Evolutionary conservation across 148 eudicot species (phyloP).

Genomic region (Limonium bicolor): DNA sequence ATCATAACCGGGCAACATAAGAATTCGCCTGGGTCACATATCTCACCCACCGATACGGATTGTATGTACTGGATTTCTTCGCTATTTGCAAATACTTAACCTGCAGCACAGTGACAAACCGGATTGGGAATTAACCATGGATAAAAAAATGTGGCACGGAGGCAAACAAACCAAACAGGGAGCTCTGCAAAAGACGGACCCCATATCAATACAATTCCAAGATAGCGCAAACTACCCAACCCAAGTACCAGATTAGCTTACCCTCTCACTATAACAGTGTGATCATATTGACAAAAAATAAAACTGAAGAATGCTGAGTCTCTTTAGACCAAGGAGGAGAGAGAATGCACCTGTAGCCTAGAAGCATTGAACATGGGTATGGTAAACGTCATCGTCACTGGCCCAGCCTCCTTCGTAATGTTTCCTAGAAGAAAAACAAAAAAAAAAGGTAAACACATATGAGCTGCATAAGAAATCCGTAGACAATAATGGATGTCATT

Average conservation of each 20-base stretch:
- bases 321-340: no score
- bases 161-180: background rate
- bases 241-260: no score
- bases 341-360: slow-evolving; percentile 61
- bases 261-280: no score
- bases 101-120: slow-evolving; percentile 23
- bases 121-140: no score
- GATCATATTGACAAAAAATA: background rate
- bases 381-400: slow-evolving; percentile 93
- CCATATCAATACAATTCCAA: no score
- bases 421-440: slow-evolving; percentile 34
- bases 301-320: no score
- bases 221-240: no score
- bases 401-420: slow-evolving; percentile 93
- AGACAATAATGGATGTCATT: background rate
- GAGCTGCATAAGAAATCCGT: background rate
- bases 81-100: slow-evolving; percentile 79
- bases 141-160: background rate
- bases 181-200: no score
- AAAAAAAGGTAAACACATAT: background rate
- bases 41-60: slow-evolving; percentile 86
- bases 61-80: slow-evolving; percentile 52
- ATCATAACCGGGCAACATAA: slow-evolving; percentile 75
- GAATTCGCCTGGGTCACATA: slow-evolving; percentile 79
- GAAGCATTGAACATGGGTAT: slow-evolving; percentile 96